A percentile compares a stretch with the other conserved stretches of the same genome.
Conservation (phyloP, 306 rosid species). For the Gastrolobium villosum region DNA sequence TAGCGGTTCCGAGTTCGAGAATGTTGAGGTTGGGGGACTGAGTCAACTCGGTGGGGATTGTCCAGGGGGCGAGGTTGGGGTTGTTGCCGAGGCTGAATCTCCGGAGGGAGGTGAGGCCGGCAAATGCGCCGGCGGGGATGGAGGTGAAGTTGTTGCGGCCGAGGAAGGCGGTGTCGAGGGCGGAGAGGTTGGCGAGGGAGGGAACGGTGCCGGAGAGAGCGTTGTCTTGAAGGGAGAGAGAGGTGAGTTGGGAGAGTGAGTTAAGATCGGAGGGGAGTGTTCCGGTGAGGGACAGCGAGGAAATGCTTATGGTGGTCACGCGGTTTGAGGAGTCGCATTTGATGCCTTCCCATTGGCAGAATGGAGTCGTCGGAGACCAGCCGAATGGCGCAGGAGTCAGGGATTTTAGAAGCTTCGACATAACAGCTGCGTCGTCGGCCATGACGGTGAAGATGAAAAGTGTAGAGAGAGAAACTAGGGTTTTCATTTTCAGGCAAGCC, state of each 20-base stretch:
- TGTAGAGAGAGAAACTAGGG: slow-evolving; percentile 51
- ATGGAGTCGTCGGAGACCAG: slow-evolving; percentile 58
- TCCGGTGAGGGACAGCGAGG: slow-evolving; percentile 65
- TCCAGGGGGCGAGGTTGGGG: slow-evolving; percentile 57
- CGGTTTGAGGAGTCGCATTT: slow-evolving; percentile 61
- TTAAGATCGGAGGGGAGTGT: slow-evolving; percentile 76
- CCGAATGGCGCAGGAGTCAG: slow-evolving; percentile 51
- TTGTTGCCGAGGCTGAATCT: slow-evolving; percentile 58
- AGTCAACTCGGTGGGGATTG: slow-evolving; percentile 67
- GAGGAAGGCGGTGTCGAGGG: slow-evolving; percentile 54
- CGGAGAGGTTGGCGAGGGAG: slow-evolving; percentile 67
- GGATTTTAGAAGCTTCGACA: slow-evolving; percentile 53
- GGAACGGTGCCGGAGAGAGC: slow-evolving; percentile 69
- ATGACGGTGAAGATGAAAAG: not conserved
- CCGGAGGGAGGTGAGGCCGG: slow-evolving; percentile 72
- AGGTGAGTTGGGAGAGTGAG: slow-evolving; percentile 66
- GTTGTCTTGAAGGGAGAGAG: slow-evolving; percentile 68
- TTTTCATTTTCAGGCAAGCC: slow-evolving; percentile 49
- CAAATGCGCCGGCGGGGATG: slow-evolving; percentile 60
- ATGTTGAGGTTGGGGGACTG: slow-evolving; percentile 57
- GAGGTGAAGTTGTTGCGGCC: slow-evolving; percentile 74
- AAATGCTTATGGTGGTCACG: slow-evolving; percentile 64
- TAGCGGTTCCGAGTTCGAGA: slow-evolving; percentile 49
- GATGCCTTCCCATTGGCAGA: slow-evolving; percentile 74
- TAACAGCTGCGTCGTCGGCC: slow-evolving; percentile 73